Evolutionary conservation across 768 basidiomycete genomes (phyloP).

Genomic region (Saitozyma sp.): DNA sequence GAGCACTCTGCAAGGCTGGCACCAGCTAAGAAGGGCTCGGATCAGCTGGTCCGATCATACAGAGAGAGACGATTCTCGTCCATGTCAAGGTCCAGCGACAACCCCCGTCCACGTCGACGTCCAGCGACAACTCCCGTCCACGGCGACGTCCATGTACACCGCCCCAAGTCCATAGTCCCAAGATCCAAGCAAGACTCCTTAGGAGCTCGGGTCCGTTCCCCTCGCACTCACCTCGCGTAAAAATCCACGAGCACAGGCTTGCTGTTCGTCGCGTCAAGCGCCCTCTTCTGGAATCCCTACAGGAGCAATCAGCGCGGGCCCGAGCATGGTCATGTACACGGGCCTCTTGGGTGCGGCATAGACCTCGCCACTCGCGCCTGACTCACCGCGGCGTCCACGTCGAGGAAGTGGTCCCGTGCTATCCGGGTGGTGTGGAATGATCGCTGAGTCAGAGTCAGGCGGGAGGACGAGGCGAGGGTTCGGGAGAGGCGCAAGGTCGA

Average conservation of each 20-base stretch:
- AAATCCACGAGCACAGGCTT: conserved; percentile 49
- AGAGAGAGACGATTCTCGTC: too few species aligned
- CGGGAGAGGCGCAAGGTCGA: conserved; percentile 4
- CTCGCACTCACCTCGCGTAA: conserved; percentile 36
- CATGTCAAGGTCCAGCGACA: too few species aligned
- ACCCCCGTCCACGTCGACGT: too few species aligned
- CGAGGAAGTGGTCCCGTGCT: conserved; percentile 30
- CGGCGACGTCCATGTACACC: too few species aligned
- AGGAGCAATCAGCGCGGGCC: background rate
- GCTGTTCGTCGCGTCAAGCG: conserved; percentile 19
- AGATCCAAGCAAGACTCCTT: background rate
- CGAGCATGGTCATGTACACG: background rate
- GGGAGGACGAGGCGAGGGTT: conserved; percentile 9
- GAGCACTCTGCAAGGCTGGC: conserved; percentile 45
- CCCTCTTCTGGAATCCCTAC: conserved; percentile 37
- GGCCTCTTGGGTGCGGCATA: too few species aligned
- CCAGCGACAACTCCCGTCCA: too few species aligned
- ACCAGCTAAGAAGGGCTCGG: conserved; percentile 26
- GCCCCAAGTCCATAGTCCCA: too few species aligned
- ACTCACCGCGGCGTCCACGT: conserved; percentile 31
- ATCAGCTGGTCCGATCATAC: background rate
- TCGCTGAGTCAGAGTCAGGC: conserved; percentile 6
- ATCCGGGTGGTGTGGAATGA: conserved; percentile 29
- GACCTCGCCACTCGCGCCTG: background rate
- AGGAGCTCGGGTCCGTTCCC: background rate